These are phyloP conservation scores for Citrus sinensis DNA, from an alignment of 345 rosid species.

Conservation along the genomic window DNA sequence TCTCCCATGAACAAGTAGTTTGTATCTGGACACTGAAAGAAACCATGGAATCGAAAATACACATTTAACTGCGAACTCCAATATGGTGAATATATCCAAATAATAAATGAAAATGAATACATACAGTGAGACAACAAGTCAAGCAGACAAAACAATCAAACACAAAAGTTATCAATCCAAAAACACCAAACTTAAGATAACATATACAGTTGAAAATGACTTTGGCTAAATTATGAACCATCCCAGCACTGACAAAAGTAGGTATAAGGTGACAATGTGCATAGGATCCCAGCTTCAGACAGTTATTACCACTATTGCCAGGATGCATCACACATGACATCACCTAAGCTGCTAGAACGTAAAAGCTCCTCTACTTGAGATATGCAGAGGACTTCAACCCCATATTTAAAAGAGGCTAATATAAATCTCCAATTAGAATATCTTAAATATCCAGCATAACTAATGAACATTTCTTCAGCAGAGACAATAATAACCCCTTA, in stretches of 20 bases:
- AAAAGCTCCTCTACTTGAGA: no score
- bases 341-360: not conserved
- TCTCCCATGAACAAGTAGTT: slow-evolving; percentile 98
- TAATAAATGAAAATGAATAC: not conserved
- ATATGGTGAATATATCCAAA: not conserved
- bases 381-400: not conserved
- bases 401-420: not conserved
- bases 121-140: not conserved
- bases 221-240: not conserved
- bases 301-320: not conserved
- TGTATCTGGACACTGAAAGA: slow-evolving; percentile 84
- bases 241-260: not conserved
- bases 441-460: not conserved
- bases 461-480: not conserved
- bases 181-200: not conserved
- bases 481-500: not conserved
- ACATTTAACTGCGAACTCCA: not conserved
- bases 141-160: not conserved
- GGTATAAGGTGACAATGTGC: not conserved
- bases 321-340: not conserved
- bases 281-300: not conserved
- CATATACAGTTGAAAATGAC: not conserved
- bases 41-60: slow-evolving; percentile 7
- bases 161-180: not conserved
- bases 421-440: not conserved